Evolutionary conservation across 1,139 yeast species (phyloP).

Genomic region (Lodderomyces margitis): DNA sequence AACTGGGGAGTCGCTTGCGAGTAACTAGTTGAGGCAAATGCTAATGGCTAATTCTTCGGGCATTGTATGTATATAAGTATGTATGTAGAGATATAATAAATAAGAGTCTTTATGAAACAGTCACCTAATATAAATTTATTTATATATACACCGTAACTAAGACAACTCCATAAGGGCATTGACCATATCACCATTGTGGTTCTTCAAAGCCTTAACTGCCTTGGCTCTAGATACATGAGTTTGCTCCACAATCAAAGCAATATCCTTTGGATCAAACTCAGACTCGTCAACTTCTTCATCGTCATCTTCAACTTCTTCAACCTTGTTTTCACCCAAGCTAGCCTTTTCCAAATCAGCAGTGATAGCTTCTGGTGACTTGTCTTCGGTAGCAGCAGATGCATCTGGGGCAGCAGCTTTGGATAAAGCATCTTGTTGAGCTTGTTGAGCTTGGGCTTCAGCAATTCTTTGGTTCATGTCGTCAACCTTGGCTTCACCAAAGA

Average conservation of each 20-base stretch:
- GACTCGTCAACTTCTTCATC: slow-evolving; percentile 74
- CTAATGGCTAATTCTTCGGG: neutral
- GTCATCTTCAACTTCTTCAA: slow-evolving; percentile 52
- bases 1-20: too few species aligned
- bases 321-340: slow-evolving; percentile 45
- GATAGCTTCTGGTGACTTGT: slow-evolving; percentile 71
- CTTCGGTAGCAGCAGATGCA: slow-evolving; percentile 28
- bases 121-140: neutral
- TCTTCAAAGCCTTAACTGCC: slow-evolving; percentile 88
- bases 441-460: slow-evolving; percentile 56
- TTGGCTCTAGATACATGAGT: slow-evolving; percentile 83
- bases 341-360: slow-evolving; percentile 91
- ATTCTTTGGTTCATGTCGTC: slow-evolving; percentile 85
- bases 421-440: slow-evolving; percentile 60
- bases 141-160: slow-evolving; percentile 14
- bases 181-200: slow-evolving; percentile 91
- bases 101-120: neutral
- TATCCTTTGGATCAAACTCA: slow-evolving; percentile 76
- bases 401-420: slow-evolving; percentile 49
- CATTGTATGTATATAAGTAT: neutral
- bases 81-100: neutral
- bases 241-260: slow-evolving; percentile 84
- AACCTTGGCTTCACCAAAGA: slow-evolving; percentile 96
- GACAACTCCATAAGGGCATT: slow-evolving; percentile 93
- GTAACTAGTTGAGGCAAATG: too few species aligned